Percentiles rank a stretch among this genome's conserved stretches.
These are phyloP conservation scores for Penicillium manginii DNA, from an alignment of 495 filamentous ascomycete genomes.

Conservation along the genomic window DNA sequence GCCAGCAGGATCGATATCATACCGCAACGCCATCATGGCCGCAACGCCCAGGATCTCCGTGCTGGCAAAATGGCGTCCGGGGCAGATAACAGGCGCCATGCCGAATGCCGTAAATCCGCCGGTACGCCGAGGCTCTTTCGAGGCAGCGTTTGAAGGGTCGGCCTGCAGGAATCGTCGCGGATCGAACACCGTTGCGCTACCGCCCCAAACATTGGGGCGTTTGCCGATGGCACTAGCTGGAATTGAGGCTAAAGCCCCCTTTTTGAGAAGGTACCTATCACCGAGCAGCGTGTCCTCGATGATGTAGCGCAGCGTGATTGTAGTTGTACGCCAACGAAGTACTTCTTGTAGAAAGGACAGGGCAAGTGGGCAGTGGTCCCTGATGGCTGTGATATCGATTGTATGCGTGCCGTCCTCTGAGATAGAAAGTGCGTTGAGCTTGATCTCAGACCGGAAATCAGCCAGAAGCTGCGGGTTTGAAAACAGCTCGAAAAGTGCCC, in stretches of 20 bases:
- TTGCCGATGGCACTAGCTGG: constrained; percentile 26
- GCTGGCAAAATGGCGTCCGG: constrained; percentile 52
- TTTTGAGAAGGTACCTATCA: constrained; percentile 36
- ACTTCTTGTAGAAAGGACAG: constrained; percentile 46
- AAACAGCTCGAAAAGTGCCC: constrained; percentile 47
- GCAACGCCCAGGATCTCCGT: constrained; percentile 43
- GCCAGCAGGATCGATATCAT: constrained; percentile 37
- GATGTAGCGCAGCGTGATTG: constrained; percentile 29
- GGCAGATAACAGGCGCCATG: constrained; percentile 46
- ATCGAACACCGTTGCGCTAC: constrained; percentile 29
- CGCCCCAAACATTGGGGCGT: constrained; percentile 32
- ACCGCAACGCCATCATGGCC: constrained; percentile 43
- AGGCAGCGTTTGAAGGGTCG: neutral
- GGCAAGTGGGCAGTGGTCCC: constrained; percentile 40
- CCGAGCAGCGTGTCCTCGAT: constrained; percentile 36
- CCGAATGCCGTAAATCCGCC: constrained; percentile 47
- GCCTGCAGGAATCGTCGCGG: constrained; percentile 34
- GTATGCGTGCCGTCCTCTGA: constrained; percentile 21
- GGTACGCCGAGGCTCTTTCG: constrained; percentile 17
- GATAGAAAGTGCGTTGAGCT: constrained; percentile 21
- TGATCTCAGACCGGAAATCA: constrained; percentile 39
- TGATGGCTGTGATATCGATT: constrained; percentile 40
- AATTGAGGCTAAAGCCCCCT: constrained; percentile 28
- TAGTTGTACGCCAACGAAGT: constrained; percentile 30
- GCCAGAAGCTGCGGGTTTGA: constrained; percentile 41